Evolutionary conservation across 2,329 filamentous ascomycete species (phyloP).

Genomic region (Pseudopithomyces maydicus): DNA sequence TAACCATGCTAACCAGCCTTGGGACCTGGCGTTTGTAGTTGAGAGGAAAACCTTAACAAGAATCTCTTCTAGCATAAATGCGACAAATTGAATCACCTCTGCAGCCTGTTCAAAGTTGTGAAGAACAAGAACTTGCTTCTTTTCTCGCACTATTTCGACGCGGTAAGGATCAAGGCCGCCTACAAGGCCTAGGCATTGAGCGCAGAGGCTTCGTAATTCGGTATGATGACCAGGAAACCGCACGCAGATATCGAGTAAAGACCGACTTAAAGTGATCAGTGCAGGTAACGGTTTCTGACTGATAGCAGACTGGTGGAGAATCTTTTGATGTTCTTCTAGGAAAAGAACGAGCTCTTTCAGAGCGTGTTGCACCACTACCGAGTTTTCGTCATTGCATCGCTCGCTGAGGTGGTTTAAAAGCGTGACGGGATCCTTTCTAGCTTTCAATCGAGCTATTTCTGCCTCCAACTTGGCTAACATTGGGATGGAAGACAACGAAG

Average conservation of each 20-base stretch:
- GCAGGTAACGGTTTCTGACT: conserved; percentile 83
- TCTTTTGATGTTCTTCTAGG: conserved; percentile 73
- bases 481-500: conserved; percentile 74
- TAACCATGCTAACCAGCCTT: conserved; percentile 89
- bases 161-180: conserved; percentile 92
- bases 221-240: conserved; percentile 73
- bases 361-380: conserved; percentile 81
- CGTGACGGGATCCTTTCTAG: conserved; percentile 67
- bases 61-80: conserved; percentile 84
- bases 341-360: conserved; percentile 77
- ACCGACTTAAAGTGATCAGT: conserved; percentile 72
- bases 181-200: conserved; percentile 83
- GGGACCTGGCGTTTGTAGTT: conserved; percentile 82
- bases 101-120: conserved; percentile 80
- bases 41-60: conserved; percentile 91
- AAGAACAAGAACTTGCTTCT: conserved; percentile 81
- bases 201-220: conserved; percentile 74
- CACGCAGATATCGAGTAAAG: conserved; percentile 82
- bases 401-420: conserved; percentile 73
- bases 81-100: conserved; percentile 84
- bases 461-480: conserved; percentile 71
- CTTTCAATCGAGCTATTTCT: conserved; percentile 68
- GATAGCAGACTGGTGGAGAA: conserved; percentile 77
- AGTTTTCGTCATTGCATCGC: conserved; percentile 81
- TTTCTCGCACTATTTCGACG: conserved; percentile 78